Conservation (phyloP, 2,329 filamentous ascomycete species). For the Pleoardoris graminearum region DNA sequence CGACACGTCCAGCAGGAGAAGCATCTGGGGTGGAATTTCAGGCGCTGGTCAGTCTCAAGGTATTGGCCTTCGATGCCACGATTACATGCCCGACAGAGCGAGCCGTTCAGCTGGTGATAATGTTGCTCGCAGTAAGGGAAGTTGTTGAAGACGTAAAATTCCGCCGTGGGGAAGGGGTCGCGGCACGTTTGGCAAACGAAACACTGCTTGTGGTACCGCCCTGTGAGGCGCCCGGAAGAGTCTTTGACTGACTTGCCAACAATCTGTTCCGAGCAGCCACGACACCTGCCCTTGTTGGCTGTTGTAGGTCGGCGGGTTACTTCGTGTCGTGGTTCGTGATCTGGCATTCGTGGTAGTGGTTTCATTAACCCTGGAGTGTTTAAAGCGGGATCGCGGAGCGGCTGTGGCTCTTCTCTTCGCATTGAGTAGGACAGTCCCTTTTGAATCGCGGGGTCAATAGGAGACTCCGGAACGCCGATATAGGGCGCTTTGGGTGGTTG, state of each 20-base stretch:
- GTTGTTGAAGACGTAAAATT: constrained; percentile 90
- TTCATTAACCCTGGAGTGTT: constrained; percentile 18
- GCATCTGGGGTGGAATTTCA: constrained; percentile 86
- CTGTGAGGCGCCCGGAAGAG: constrained; percentile 86
- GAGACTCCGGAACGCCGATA: constrained; percentile 39
- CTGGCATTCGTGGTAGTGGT: constrained; percentile 14
- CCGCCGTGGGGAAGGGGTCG: constrained; percentile 78
- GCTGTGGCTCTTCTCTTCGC: constrained; percentile 16
- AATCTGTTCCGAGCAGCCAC: constrained; percentile 77
- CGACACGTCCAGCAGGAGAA: constrained; percentile 83
- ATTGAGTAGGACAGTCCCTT: constrained; percentile 30
- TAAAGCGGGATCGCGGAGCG: constrained; percentile 20
- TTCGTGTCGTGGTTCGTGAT: constrained; percentile 20
- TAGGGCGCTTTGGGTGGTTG: constrained; percentile 25
- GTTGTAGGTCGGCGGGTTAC: constrained; percentile 35
- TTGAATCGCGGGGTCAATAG: constrained; percentile 47
- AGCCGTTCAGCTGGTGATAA: constrained; percentile 90
- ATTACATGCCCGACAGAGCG: constrained; percentile 78
- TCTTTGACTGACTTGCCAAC: constrained; percentile 91
- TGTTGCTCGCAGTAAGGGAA: constrained; percentile 88
- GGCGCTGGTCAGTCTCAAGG: constrained; percentile 74
- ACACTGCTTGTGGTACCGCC: constrained; percentile 91
- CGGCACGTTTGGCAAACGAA: constrained; percentile 88
- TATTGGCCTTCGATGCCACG: constrained; percentile 92
- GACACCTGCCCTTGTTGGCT: constrained; percentile 73